Evolutionary conservation across 2,329 filamentous ascomycete genomes (phyloP), one percentile per base, ranked within the genome.

Genomic region (Aspergillus intermedius): DNA sequence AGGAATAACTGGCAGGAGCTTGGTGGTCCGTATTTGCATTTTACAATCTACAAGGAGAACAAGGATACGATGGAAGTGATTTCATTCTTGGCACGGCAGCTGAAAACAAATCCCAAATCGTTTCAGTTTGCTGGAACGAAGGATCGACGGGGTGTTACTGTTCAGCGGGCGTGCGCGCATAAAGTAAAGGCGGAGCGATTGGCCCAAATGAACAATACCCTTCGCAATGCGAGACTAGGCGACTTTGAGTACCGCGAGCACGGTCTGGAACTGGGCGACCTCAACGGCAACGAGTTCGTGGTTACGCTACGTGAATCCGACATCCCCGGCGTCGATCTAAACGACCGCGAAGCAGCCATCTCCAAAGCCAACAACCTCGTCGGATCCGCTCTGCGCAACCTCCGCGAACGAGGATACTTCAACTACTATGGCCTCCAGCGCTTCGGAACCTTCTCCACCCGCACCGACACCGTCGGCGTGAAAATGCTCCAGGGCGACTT

Each of bases 391-490:
- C 73, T 95, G 45, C 73, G 78, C 39, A 81, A 84, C 54, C 81
- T 97, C 56, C 75, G 78, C 47, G 72, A 82, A 40, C 79, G 84
- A 41, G 93, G 93, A 2, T 98, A 94, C 75, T 84, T 98, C 70
- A 98, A 98, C 71, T 98, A 97, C 73, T 98, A 91, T 63, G 93
- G 93, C 7, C 82, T 97, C n/a, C 93, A 98, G 71, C 84, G 93
- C 21, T 98, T 98, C 60, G 93, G 93, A 23, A 91, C 90, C 0
- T 91, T 93, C 67, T 75, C 82, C 23, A 86, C 88, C 10, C 87
- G 90, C 30, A 98, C 93, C 0, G 89, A 97, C 61, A 79, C 84
- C 37, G 76, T 96, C 44, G 93, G 93, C 44, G 81, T 86, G 63
- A 84, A 88, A 65, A 90, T 98, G 63, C 77, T 98, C 0, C 80